Evolutionary conservation across 345 rosid species (phyloP).

Genomic region (Mercurialis annua): DNA sequence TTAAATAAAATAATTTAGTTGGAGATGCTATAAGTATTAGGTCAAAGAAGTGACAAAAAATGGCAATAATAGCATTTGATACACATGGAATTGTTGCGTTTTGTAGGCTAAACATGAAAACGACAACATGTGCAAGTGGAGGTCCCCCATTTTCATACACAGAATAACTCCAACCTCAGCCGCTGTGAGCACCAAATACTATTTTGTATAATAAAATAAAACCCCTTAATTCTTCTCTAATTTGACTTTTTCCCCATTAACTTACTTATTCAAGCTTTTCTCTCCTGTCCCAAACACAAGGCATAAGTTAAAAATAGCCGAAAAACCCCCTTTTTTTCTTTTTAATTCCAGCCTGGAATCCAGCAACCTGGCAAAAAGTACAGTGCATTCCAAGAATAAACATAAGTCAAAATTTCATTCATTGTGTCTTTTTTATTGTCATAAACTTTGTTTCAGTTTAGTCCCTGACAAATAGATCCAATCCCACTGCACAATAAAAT

Average conservation of each 20-base stretch:
- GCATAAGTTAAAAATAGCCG: background rate
- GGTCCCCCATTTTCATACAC: background rate
- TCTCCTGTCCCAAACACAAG: background rate
- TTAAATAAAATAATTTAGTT: no score
- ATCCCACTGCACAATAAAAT: background rate
- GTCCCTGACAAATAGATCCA: background rate
- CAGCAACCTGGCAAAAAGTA: background rate
- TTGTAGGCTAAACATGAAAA: background rate
- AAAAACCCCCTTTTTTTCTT: background rate
- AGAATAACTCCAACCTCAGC: background rate
- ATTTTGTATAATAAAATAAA: background rate
- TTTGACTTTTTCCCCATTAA: no score
- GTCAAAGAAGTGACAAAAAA: background rate
- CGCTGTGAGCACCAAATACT: background rate
- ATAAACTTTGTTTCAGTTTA: background rate
- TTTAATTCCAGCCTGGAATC: conserved; percentile 12
- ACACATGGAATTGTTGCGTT: background rate
- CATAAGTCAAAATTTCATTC: background rate
- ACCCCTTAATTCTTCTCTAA: background rate
- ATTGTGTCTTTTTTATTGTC: background rate
- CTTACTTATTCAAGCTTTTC: background rate
- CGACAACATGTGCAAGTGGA: background rate
- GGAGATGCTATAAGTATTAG: no score
- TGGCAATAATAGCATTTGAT: background rate
- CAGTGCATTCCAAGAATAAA: background rate